Percentiles rank a stretch among this genome's conserved stretches.
Conservation (phyloP, 176 grass and related monocot genomes). For the Zoysia pacifica region DNA sequence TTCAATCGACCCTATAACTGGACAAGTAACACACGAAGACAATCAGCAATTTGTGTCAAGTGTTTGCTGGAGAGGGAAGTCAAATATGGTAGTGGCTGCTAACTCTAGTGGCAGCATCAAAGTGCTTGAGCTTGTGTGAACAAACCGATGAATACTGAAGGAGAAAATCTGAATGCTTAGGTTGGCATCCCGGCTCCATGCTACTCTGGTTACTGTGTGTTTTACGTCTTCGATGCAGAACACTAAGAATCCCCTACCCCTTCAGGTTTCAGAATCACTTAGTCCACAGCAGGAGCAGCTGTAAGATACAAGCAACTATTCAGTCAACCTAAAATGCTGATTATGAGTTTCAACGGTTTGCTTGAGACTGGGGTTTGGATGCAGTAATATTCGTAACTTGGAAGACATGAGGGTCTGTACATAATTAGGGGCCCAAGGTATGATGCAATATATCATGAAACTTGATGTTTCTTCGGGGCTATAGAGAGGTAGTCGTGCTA, state of each 20-base stretch:
- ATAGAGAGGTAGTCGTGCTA: constrained; percentile 1
- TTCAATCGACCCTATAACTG: constrained; percentile 80
- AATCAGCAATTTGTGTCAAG: constrained; percentile 88
- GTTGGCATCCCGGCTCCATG: not conserved
- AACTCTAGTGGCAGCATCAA: constrained; percentile 96
- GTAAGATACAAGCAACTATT: constrained; percentile 2
- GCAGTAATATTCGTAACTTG: constrained; percentile 9
- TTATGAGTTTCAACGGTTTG: not conserved
- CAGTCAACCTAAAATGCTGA: constrained; percentile 12
- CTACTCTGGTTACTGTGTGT: not conserved
- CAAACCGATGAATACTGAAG: constrained; percentile 12
- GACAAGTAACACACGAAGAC: constrained; percentile 79
- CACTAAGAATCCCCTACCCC: constrained; percentile 1
- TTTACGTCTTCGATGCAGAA: constrained; percentile 5
- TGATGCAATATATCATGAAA: constrained; percentile 26
- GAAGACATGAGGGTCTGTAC: constrained; percentile 41
- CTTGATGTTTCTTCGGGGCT: not conserved
- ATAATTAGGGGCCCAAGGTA: constrained; percentile 34
- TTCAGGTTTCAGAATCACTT: not conserved
- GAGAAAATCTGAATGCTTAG: constrained; percentile 13
- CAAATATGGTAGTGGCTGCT: constrained; percentile 91
- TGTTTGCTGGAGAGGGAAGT: constrained; percentile 88
- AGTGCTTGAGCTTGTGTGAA: constrained; percentile 87
- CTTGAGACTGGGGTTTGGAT: constrained; percentile 26
- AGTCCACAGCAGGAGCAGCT: not conserved